Evolutionary conservation across 1,139 yeast genomes (phyloP), one percentile per base, ranked within the genome.

Genomic region (Yamadazyma mexicana): DNA sequence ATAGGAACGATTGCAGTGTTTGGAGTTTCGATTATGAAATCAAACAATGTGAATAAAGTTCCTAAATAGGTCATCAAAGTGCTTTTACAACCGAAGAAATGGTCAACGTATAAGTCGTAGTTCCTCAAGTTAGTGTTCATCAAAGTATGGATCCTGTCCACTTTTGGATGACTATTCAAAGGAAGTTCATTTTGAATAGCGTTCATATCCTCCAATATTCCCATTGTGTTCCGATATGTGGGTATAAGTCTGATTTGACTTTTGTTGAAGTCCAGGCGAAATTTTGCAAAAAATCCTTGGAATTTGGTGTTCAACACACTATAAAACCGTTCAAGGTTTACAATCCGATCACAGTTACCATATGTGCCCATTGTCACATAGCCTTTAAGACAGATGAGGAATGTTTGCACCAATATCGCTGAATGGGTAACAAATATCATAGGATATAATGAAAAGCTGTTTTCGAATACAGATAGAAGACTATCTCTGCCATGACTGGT

Each of bases 21-120:
- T 8, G 34, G 36, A 6, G 49, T 44, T 6, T 47, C 34, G 27
- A 46, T 45, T 36, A 65, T 36, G 43, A 52, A 59, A 20, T 46
- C 49, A 37, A 66, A 55, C 12, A 65, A 51, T 24, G 55, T 65
- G 59, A 62, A 61, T 2, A 64, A 40, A 39, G 56, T 59, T 26
- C 52, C 59, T 10, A 56, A 42, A 39, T 66, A 66, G 30, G 55
- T 43, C 5, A 46, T 41, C 39, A 64, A 50, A 32, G 59, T 58
- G n/a, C 58, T 63, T 36, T 47, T 47, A 26, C 66, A 60, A 1
- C 72, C 73, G 47, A 62, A 65, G 42, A 52, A 58, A 12, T 44
- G 37, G 37, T 61, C 51, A 11, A 56, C 39, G 24, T 62, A 47
- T 17, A 52, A 34, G n/a, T 49, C 48, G 52, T 56, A 52, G 23